Evolutionary conservation across 2,329 filamentous ascomycete species (phyloP), one percentile per base, ranked within the genome.

Genomic region (Periglandula ipomoeae): DNA sequence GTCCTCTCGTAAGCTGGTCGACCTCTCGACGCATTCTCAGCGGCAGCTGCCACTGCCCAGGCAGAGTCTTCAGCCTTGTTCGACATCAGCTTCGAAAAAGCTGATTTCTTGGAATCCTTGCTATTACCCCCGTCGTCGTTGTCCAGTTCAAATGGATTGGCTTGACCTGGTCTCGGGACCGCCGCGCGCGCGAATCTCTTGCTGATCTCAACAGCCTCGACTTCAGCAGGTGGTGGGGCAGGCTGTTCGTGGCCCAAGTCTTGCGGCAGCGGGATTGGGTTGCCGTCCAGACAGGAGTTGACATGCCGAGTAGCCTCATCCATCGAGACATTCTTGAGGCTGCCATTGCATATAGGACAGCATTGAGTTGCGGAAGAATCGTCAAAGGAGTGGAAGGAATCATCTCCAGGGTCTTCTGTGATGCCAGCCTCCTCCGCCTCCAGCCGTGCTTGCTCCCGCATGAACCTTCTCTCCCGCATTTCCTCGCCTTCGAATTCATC

Each of bases 61-160:
- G 93, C 93, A 1, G 82, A 76, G 62, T 95, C 86, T 69, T 98
- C 93, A 5, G 86, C 87, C 59, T 95, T 89, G 5, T 82, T 82
- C 6, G 89, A 87, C 93, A 98, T 98, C 50, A 98, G 74, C 61
- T 87, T 93, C 3, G 86, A 84, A 60, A 98, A 98, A 0, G 91
- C 93, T 3, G 90, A 94, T 19, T 70, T 72, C 38, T 22, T 39
- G 17, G 69, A 52, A 46, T 69, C 53, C 46, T 61, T 55, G 48
- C 62, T 53, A 46, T 61, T 56, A 48, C 23, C n/a, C 10, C 35
- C 13, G n/a, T 62, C 51, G 51, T 71, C 75, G 6, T 47, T 41
- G 23, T 47, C 38, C 3, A 85, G 61, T 6, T 74, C 72, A 55
- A 94, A 87, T 0, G 90, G 90, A 58, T 87, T 93, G 6, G 79